Evolutionary conservation across 2,329 filamentous ascomycete genomes (phyloP).

Genomic region (Saccharata proteae): DNA sequence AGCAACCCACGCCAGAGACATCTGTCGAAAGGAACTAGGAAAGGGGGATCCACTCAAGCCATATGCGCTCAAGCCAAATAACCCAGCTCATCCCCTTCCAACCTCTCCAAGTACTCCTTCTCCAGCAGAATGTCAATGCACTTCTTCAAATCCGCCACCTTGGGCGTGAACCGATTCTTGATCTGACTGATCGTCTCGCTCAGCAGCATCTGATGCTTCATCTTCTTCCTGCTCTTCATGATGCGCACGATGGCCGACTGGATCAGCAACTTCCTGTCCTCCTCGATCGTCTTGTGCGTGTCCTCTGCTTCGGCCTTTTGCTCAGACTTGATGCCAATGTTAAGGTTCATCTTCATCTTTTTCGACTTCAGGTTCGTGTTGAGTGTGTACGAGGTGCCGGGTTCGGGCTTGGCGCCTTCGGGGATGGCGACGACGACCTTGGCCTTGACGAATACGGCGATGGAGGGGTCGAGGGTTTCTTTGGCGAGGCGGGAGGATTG

Average conservation of each 20-base stretch:
- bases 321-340: constrained; percentile 88
- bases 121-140: constrained; percentile 97
- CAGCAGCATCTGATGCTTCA: constrained; percentile 93
- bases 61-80: constrained; percentile 76
- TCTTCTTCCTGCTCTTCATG: constrained; percentile 98
- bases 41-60: too few species aligned
- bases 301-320: constrained; percentile 93
- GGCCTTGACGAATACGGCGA: constrained; percentile 82
- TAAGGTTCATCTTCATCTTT: constrained; percentile 94
- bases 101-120: constrained; percentile 94
- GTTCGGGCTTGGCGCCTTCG: constrained; percentile 61
- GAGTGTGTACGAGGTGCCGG: constrained; percentile 68
- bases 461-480: constrained; percentile 76
- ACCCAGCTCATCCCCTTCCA: constrained; percentile 87
- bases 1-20: too few species aligned
- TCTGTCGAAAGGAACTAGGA: too few species aligned
- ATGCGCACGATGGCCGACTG: constrained; percentile 97
- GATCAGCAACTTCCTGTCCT: constrained; percentile 89
- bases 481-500: constrained; percentile 66
- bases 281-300: constrained; percentile 98
- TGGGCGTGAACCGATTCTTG: constrained; percentile 81
- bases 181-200: constrained; percentile 95
- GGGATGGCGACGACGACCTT: constrained; percentile 69
- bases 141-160: constrained; percentile 95
- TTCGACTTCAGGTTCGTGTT: constrained; percentile 98